Evolutionary conservation across 2,329 filamentous ascomycete species (phyloP).

Genomic region (Thelonectria blattea): DNA sequence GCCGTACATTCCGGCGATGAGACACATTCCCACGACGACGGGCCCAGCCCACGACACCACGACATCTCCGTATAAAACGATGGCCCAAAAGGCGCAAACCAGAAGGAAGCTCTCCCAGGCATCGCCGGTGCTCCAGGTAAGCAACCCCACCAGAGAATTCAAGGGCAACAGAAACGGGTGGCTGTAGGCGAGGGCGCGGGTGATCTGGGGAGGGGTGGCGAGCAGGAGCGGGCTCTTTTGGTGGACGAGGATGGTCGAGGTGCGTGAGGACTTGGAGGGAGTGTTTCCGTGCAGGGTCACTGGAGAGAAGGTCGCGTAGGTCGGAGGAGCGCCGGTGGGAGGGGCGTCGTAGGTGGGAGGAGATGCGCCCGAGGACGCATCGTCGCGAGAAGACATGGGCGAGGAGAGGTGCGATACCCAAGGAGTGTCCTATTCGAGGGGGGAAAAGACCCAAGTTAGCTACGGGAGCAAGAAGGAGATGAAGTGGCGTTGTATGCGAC

Average conservation of each 20-base stretch:
- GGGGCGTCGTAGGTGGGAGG: conserved; percentile 42
- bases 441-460: conserved; percentile 26
- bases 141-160: conserved; percentile 81
- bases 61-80: conserved; percentile 83
- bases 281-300: conserved; percentile 74
- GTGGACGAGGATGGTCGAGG: conserved; percentile 92
- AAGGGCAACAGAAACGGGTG: conserved; percentile 91
- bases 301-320: conserved; percentile 89
- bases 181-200: conserved; percentile 90
- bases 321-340: conserved; percentile 62
- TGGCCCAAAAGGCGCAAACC: conserved; percentile 83
- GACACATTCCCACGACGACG: conserved; percentile 75
- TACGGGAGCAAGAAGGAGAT: conserved; percentile 4
- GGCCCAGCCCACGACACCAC: conserved; percentile 85
- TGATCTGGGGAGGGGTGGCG: conserved; percentile 93
- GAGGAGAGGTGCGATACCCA: conserved; percentile 57
- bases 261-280: conserved; percentile 66
- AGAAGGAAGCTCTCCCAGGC: conserved; percentile 97
- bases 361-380: conserved; percentile 43
- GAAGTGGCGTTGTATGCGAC: conserved; percentile 1
- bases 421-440: conserved; percentile 47
- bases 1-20: conserved; percentile 93
- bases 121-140: conserved; percentile 94
- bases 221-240: conserved; percentile 94
- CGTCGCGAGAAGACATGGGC: conserved; percentile 49